phyloP scores from a whole-genome alignment of 768 basidiomycete genomes.

The Termitomyces sp. region DNA sequence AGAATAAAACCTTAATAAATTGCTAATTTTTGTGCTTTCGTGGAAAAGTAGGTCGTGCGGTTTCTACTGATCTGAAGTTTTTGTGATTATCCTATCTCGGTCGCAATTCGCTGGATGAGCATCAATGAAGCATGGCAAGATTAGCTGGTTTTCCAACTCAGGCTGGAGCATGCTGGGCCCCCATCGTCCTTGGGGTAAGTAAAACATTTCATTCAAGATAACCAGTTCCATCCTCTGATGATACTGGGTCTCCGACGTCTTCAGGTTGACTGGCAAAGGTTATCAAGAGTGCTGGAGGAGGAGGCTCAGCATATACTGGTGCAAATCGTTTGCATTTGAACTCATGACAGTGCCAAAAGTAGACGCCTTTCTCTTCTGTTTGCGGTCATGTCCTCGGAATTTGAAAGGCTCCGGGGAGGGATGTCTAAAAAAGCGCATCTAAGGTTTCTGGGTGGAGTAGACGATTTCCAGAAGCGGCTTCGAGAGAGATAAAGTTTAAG shows the following conservation, averaged over 20 bases:
- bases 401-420: background rate
- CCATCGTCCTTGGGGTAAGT: background rate
- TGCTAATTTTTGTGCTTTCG: background rate
- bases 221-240: no score
- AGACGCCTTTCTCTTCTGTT: background rate
- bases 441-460: background rate
- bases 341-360: background rate
- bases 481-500: background rate
- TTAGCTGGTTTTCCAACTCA: background rate
- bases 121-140: background rate
- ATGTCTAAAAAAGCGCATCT: background rate
- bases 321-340: background rate
- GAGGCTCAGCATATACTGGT: background rate
- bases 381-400: background rate
- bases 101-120: background rate
- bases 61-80: background rate
- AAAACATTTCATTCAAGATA: background rate
- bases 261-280: background rate
- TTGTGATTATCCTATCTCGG: background rate
- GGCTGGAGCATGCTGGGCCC: background rate
- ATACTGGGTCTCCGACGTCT: background rate
- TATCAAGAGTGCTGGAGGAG: background rate
- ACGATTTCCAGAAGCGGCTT: background rate
- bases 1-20: background rate
- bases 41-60: background rate